Evolutionary conservation across 192 early-diverging fungal genomes (phyloP), one percentile per base, ranked within the genome.

Genomic region (Podila epigama): DNA sequence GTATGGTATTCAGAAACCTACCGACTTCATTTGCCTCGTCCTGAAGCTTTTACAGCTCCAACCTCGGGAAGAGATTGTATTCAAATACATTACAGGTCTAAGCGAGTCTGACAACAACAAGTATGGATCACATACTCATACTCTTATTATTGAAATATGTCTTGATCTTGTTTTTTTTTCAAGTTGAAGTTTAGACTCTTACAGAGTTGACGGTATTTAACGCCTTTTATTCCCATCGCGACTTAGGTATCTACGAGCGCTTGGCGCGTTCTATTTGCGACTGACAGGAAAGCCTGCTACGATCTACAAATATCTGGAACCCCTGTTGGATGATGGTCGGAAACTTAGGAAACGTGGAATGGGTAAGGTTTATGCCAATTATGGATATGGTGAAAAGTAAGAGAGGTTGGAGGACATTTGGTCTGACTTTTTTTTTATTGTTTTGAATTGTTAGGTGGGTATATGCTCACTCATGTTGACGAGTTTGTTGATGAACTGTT

Each of bases 11-110:
- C 91, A 95, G 53, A 89, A 89, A 67, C 96, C 97, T 1, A 95
- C 93, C 28, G 91, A 95, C 60, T 99, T 99, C 69, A 70, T 97
- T 20, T 97, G 96, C 64, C 83, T 97, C 4, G 73, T 86, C 1
- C 83, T 98, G 16, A 98, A 98, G 69, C 79, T 98, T 56, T 83
- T 99, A 12, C 96, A 98, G 71, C 81, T 99, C 13, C 95, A 98
- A 71, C 97, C 97, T 20, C 90, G 94, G 40, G 86, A 89, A 32
- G 88, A 93, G 22, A 99, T 98, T 82, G 70, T 97, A 0, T 75
- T 92, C 60, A 90, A 92, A 52, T 94, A 93, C 37, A 86, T 99
- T 18, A 85, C 87, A 35, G 73, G 73, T 7, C 50, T 77, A 56
- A 64, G 33, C 18, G 73, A 77, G 33, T 53, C 66, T 7, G 73